Evolutionary conservation across 768 basidiomycete species (phyloP).

Genomic region (Clavaria fumosa): DNA sequence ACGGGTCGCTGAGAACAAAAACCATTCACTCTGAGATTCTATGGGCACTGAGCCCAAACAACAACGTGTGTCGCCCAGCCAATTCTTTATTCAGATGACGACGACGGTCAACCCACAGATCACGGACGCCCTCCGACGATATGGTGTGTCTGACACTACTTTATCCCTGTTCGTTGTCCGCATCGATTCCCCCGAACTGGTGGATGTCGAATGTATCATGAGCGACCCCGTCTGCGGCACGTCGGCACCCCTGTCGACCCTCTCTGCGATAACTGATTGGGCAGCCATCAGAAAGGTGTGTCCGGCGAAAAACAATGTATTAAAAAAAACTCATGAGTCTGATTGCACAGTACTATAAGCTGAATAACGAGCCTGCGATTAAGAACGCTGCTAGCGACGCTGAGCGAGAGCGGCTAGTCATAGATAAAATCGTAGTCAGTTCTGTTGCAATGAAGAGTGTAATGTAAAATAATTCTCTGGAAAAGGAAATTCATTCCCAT

Average conservation of each 20-base stretch:
- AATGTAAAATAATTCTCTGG: constrained; percentile 14
- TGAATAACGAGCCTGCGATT: constrained; percentile 36
- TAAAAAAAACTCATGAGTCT: too few species aligned
- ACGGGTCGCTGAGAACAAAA: constrained; percentile 55
- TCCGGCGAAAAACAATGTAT: too few species aligned
- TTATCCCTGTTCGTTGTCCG: constrained; percentile 59
- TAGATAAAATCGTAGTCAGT: constrained; percentile 62
- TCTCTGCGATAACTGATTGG: constrained; percentile 52
- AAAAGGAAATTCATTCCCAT: background rate
- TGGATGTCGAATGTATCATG: constrained; percentile 39
- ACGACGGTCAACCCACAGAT: constrained; percentile 36
- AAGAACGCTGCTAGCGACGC: constrained; percentile 20
- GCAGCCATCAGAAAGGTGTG: constrained; percentile 55
- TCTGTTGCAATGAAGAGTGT: constrained; percentile 74
- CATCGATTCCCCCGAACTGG: constrained; percentile 28
- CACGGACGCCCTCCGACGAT: constrained; percentile 72
- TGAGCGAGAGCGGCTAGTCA: constrained; percentile 22
- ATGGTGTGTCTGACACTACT: constrained; percentile 61
- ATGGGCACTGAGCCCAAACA: constrained; percentile 75
- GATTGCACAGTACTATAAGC: constrained; percentile 58
- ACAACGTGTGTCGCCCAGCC: constrained; percentile 46
- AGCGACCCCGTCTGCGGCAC: constrained; percentile 41
- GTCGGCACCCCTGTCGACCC: constrained; percentile 29
- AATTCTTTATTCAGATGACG: background rate
- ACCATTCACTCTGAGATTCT: constrained; percentile 86